Percentiles rank a stretch among this genome's conserved stretches.
Conservation (phyloP, 169 alveolate species). For the Plasmodium cynomolgi region DNA sequence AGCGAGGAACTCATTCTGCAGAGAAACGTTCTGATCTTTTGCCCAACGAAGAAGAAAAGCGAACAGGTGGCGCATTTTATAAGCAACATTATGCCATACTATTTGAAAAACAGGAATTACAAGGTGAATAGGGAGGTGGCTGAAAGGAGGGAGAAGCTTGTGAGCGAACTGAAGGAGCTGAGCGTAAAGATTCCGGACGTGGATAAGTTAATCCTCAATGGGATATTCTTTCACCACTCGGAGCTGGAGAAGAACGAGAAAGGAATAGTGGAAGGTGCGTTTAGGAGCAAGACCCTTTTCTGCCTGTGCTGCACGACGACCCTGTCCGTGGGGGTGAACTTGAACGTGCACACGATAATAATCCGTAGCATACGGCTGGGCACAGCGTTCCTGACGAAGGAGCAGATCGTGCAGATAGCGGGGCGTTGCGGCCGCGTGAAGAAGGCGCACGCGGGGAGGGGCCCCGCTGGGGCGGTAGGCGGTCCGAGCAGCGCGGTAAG, state of each 20-base stretch:
- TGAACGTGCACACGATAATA: conserved; percentile 46
- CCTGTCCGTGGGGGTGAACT: conserved; percentile 61
- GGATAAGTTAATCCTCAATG: conserved; percentile 47
- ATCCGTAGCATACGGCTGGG: conserved; percentile 43
- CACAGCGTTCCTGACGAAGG: conserved; percentile 18
- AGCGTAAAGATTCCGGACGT: background rate
- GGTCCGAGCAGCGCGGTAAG: background rate
- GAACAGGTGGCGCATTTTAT: conserved; percentile 45
- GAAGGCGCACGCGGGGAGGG: background rate
- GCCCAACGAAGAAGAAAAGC: conserved; percentile 43
- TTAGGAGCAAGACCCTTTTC: conserved; percentile 31
- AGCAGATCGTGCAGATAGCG: conserved; percentile 47
- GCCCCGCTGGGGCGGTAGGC: background rate
- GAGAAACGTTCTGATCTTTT: conserved; percentile 63
- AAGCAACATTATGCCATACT: conserved; percentile 26
- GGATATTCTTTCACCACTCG: conserved; percentile 72
- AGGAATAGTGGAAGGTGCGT: conserved; percentile 45
- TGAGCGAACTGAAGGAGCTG: conserved; percentile 16
- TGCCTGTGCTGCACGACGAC: conserved; percentile 73
- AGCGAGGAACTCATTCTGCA: conserved; percentile 60
- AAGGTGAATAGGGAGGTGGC: background rate
- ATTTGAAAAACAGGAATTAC: conserved; percentile 22
- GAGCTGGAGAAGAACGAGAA: conserved; percentile 29
- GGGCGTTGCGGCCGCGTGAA: conserved; percentile 63
- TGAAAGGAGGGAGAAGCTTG: conserved; percentile 13